Evolutionary conservation across 192 early-diverging fungal species (phyloP), one percentile per base, ranked within the genome.

Genomic region (Umbelopsis sp.): DNA sequence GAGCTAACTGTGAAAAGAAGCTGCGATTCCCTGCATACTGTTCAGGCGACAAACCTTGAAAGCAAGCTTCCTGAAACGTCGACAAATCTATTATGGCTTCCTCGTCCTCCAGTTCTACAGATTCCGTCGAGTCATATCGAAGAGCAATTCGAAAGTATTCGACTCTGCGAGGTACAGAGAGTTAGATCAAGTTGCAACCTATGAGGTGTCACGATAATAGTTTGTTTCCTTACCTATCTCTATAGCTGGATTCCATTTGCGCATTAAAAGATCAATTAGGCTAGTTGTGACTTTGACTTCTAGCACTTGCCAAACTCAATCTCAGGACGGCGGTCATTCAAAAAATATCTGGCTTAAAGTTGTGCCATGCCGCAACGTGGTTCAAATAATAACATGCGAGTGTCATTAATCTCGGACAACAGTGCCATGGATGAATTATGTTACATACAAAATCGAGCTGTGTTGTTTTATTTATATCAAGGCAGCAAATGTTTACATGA

Each of bases 61-160:
- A 87, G 71, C 88, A 90, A 46, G 83, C 73, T 69, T 84, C 77
- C 49, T 81, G 74, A 76, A 90, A 90, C 33, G 51, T 53, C 22
- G 81, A 78, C 41, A 82, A 72, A 47, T 87, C 83, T 64, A 87
- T 80, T 21, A 77, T 51, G 41, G 46, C 44, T 37, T 72, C 68
- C 11, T 67, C 51, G 22, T 33, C 22, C 6, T 64, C 44, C 13
- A 47, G 21, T 22, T 69, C 21, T 13, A 30, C 49, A 51, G 49
- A 65, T 11, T 72, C 23, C 20, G 65, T 69, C 3, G 25, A 23
- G 25, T 67, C 50, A 61, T 61, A 61, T 25, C 16, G 27, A 7
- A 61, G 30, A 37, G 55, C 30, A 25, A 13, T 61, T 27, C 30
- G 21, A 67, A 78, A 78, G 50, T 67, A 73, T 35, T 73, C 69